phyloP scores from a whole-genome alignment of 164 flowering plant genomes.

The Cinnamomum micranthum region DNA sequence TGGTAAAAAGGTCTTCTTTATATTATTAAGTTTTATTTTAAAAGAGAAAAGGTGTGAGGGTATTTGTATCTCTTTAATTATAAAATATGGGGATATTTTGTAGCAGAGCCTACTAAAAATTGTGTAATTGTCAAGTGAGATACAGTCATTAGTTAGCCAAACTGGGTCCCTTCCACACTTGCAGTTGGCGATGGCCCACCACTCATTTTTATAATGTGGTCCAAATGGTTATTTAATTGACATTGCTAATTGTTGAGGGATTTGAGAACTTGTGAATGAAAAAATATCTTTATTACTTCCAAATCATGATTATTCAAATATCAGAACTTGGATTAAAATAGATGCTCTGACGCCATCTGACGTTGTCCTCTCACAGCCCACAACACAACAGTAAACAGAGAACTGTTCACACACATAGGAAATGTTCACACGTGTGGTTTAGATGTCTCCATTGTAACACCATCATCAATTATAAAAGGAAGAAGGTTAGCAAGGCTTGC shows the following conservation, averaged over 20 bases:
- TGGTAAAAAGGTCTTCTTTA: too few relatives aligned
- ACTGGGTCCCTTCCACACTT: too few relatives aligned
- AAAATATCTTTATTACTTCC: not conserved
- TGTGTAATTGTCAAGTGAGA: not conserved
- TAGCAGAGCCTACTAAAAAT: not conserved
- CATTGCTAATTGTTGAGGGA: not conserved
- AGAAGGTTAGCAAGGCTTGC: not conserved
- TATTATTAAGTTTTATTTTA: too few relatives aligned
- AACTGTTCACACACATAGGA: constrained; percentile 1
- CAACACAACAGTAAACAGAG: not conserved
- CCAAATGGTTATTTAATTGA: too few relatives aligned
- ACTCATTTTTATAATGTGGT: too few relatives aligned
- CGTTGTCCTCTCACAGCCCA: not conserved
- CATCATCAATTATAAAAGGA: constrained; percentile 1
- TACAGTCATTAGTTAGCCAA: too few relatives aligned
- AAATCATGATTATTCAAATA: not conserved
- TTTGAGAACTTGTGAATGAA: not conserved
- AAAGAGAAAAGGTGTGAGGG: too few relatives aligned
- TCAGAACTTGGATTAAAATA: too few relatives aligned
- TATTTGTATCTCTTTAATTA: too few relatives aligned
- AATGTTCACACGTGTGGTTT: constrained; percentile 1
- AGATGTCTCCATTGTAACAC: not conserved
- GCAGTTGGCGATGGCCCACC: not conserved
- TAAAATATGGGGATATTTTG: not conserved
- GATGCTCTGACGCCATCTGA: not conserved